Conservation (phyloP, 1,284 basidiomycete species). For the Malassezia psittaci region DNA sequence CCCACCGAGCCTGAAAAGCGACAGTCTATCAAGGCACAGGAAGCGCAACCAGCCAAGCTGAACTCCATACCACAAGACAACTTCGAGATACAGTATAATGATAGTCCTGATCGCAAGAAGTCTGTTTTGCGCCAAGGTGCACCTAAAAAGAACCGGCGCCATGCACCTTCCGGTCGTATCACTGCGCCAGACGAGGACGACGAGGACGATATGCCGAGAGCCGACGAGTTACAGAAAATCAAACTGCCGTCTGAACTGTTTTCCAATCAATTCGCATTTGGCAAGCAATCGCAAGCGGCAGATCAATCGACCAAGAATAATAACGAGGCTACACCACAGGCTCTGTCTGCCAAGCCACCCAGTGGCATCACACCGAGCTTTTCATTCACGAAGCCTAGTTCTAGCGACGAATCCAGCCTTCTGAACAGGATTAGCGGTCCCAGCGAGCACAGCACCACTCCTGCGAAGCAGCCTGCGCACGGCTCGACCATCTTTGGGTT, state of each 20-base stretch:
- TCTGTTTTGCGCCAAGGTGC: conserved; percentile 40
- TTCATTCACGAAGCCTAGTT: not conserved
- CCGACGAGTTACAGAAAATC: conserved; percentile 40
- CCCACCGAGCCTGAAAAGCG: not conserved
- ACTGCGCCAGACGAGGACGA: conserved; percentile 39
- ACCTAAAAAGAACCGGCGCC: conserved; percentile 31
- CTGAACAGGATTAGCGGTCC: conserved; percentile 4
- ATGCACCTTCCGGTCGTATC: conserved; percentile 39
- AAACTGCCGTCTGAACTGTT: conserved; percentile 39
- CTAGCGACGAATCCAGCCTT: not conserved
- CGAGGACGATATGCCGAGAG: conserved; percentile 19
- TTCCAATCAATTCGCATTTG: conserved; percentile 37
- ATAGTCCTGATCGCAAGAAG: conserved; percentile 19
- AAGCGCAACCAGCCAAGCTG: not conserved
- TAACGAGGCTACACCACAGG: not conserved
- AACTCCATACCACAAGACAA: conserved; percentile 19
- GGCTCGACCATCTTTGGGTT: conserved; percentile 7
- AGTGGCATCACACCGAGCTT: not conserved
- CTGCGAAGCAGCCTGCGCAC: conserved; percentile 14
- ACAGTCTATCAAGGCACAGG: not conserved
- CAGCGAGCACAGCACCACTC: conserved; percentile 12
- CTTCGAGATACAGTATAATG: conserved; percentile 26
- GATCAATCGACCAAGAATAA: not conserved
- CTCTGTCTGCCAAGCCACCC: not conserved
- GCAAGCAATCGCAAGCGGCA: not conserved